These are phyloP conservation scores for Pterulicium gracile DNA, from an alignment of 1,284 basidiomycete species.

Conservation along the genomic window DNA sequence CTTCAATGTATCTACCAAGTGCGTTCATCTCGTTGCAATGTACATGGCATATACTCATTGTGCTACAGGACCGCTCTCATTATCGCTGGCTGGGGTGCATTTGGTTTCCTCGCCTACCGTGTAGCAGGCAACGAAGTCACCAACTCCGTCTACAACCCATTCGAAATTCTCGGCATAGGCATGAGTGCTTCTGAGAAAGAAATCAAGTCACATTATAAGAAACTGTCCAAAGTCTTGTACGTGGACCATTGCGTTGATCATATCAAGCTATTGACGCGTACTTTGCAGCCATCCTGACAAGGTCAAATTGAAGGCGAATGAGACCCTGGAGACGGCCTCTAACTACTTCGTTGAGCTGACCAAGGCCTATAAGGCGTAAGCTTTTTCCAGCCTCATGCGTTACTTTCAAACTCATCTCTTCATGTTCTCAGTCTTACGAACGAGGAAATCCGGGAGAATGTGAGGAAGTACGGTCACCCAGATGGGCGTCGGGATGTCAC, in stretches of 20 bases:
- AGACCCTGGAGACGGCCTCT: slow-evolving; percentile 87
- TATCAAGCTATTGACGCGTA: slow-evolving; percentile 1
- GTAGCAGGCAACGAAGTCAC: slow-evolving; percentile 51
- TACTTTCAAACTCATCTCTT: slow-evolving; percentile 2
- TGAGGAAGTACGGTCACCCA: slow-evolving; percentile 88
- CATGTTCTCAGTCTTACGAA: slow-evolving; percentile 68
- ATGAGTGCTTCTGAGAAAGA: slow-evolving; percentile 72
- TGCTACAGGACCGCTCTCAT: slow-evolving; percentile 42
- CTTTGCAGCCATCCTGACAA: slow-evolving; percentile 88
- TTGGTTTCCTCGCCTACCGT: slow-evolving; percentile 61
- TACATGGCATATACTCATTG: slow-evolving; percentile 4
- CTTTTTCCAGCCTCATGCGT: slow-evolving; percentile 5
- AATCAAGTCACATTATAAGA: slow-evolving; percentile 95
- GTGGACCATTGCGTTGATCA: slow-evolving; percentile 18
- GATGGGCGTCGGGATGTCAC: slow-evolving; percentile 93
- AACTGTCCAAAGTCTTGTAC: slow-evolving; percentile 83
- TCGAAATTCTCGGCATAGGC: slow-evolving; percentile 83
- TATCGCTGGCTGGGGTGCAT: slow-evolving; percentile 64
- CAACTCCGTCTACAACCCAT: slow-evolving; percentile 84
- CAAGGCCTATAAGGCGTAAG: slow-evolving; percentile 95
- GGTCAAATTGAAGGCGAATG: slow-evolving; percentile 72
- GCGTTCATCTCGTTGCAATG: slow-evolving; percentile 10
- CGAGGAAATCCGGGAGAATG: slow-evolving; percentile 87
- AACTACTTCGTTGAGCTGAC: slow-evolving; percentile 88
- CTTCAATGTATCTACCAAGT: slow-evolving; percentile 37